phyloP scores from a whole-genome alignment of 2,329 filamentous ascomycete species.

The Fusarium miscanthi region DNA sequence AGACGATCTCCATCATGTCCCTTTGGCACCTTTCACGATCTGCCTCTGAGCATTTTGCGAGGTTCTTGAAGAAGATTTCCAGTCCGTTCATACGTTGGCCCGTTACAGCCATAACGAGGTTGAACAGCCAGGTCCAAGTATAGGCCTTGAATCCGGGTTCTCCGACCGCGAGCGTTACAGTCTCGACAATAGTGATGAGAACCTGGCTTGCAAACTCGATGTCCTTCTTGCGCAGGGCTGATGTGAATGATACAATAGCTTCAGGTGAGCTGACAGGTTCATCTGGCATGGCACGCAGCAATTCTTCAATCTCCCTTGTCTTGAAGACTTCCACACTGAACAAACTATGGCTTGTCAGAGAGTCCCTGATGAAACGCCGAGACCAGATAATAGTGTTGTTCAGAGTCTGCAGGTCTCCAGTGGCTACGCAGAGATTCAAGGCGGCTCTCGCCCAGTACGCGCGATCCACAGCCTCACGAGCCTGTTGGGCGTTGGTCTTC shows the following conservation, averaged over 20 bases:
- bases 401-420: conserved; percentile 39
- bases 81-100: conserved; percentile 12
- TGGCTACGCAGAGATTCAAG: conserved; percentile 43
- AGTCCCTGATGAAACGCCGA: conserved; percentile 47
- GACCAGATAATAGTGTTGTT: conserved; percentile 44
- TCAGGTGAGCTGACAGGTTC: neutral
- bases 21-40: conserved; percentile 5
- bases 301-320: conserved; percentile 31
- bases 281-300: conserved; percentile 36
- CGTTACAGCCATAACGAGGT: conserved; percentile 1
- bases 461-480: conserved; percentile 36
- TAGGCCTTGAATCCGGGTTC: conserved; percentile 25
- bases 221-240: neutral
- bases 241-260: conserved; percentile 1
- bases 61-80: neutral
- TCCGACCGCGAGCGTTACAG: conserved; percentile 3
- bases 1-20: conserved; percentile 36
- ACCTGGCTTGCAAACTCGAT: conserved; percentile 27
- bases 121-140: conserved; percentile 15
- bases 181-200: conserved; percentile 33
- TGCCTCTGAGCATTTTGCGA: neutral
- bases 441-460: conserved; percentile 45
- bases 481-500: conserved; percentile 37
- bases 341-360: conserved; percentile 12
- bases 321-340: conserved; percentile 20